These are phyloP conservation scores for Penicillium longicatenatum DNA, from an alignment of 495 filamentous ascomycete genomes.

Conservation along the genomic window DNA sequence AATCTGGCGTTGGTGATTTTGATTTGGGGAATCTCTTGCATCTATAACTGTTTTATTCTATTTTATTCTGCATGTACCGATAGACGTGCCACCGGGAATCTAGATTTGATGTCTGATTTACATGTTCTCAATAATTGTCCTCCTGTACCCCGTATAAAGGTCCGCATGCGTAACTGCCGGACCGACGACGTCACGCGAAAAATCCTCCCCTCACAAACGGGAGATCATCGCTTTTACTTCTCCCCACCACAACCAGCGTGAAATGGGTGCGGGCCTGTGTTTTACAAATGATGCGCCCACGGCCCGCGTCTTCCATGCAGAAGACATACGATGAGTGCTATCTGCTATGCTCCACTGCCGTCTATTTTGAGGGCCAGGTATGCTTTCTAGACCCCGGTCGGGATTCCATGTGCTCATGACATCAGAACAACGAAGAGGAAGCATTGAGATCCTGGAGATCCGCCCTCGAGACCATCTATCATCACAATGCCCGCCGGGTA, in stretches of 20 bases:
- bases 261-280: slow-evolving; percentile 32
- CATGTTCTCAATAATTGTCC: background rate
- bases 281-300: slow-evolving; percentile 74
- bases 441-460: slow-evolving; percentile 90
- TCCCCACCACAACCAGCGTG: slow-evolving; percentile 26
- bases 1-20: slow-evolving; percentile 29
- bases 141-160: slow-evolving; percentile 2
- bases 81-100: slow-evolving; percentile 31
- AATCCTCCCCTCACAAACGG: slow-evolving; percentile 27
- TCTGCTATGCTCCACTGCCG: slow-evolving; percentile 88
- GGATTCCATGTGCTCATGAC: slow-evolving; percentile 19
- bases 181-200: slow-evolving; percentile 51
- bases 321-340: slow-evolving; percentile 98
- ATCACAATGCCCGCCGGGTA: slow-evolving; percentile 77
- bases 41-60: slow-evolving; percentile 26
- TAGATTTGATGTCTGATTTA: slow-evolving; percentile 29
- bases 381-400: slow-evolving; percentile 17
- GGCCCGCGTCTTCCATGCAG: slow-evolving; percentile 77
- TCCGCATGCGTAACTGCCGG: slow-evolving; percentile 30
- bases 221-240: slow-evolving; percentile 26
- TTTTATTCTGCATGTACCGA: slow-evolving; percentile 34
- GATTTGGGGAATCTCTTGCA: slow-evolving; percentile 24
- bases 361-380: slow-evolving; percentile 93
- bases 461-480: slow-evolving; percentile 88
- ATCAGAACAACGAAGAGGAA: slow-evolving; percentile 87